Conservation (phyloP, 495 filamentous ascomycete genomes). For the Penicillium egyptiacum region DNA sequence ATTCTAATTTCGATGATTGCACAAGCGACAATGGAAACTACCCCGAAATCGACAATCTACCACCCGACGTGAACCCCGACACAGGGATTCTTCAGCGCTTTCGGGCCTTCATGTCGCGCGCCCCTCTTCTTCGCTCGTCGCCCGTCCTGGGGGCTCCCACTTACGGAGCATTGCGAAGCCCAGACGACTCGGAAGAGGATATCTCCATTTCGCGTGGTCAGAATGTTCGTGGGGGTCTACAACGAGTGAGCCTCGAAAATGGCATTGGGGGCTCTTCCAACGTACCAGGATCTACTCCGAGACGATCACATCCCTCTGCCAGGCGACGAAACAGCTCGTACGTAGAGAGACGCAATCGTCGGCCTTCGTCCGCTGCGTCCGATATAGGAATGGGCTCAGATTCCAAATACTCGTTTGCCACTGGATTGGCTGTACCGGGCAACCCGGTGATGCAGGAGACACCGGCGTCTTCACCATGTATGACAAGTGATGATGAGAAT, state of each 20-base stretch:
- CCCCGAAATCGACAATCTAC: slow-evolving; percentile 12
- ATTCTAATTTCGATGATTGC: background rate
- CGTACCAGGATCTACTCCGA: slow-evolving; percentile 6
- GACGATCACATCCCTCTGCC: slow-evolving; percentile 20
- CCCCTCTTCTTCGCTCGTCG: slow-evolving; percentile 57
- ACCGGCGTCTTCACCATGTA: slow-evolving; percentile 20
- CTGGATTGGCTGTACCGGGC: slow-evolving; percentile 27
- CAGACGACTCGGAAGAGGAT: slow-evolving; percentile 13
- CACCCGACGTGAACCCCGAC: slow-evolving; percentile 14
- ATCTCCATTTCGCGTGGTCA: background rate
- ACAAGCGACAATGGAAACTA: slow-evolving; percentile 19
- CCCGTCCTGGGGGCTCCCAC: slow-evolving; percentile 56
- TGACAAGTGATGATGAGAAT: slow-evolving; percentile 30
- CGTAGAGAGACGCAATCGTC: slow-evolving; percentile 18
- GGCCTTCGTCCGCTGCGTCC: slow-evolving; percentile 27
- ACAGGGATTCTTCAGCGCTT: slow-evolving; percentile 22
- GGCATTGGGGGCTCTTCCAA: slow-evolving; percentile 21
- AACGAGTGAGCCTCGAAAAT: slow-evolving; percentile 19
- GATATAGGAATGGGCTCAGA: slow-evolving; percentile 33
- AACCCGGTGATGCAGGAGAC: slow-evolving; percentile 26
- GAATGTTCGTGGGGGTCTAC: slow-evolving; percentile 1
- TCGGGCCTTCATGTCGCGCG: slow-evolving; percentile 51
- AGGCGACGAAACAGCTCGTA: slow-evolving; percentile 24
- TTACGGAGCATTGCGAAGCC: slow-evolving; percentile 55
- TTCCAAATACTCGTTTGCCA: slow-evolving; percentile 34